These are phyloP conservation scores for Penicillium sp. DNA, from an alignment of 2,329 filamentous ascomycete genomes.

Conservation along the genomic window DNA sequence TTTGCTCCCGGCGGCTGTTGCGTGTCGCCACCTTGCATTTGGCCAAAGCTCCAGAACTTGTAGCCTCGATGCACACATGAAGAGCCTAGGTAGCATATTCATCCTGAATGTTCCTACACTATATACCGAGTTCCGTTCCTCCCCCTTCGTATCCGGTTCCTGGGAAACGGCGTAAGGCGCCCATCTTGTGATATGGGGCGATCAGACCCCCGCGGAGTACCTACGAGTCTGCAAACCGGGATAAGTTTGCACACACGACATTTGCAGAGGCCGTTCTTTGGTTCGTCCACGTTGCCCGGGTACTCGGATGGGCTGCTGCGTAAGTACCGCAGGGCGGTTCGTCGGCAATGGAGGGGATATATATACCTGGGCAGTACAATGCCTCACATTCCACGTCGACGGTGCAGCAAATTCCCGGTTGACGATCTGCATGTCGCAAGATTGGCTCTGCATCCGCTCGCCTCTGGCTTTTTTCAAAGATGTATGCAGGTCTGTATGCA, in stretches of 20 bases:
- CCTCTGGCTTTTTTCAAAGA: neutral
- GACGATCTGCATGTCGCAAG: neutral
- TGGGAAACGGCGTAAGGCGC: neutral
- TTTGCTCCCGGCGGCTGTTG: conserved; percentile 23
- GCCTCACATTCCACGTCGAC: conserved; percentile 9
- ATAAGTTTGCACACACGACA: conserved; percentile 1
- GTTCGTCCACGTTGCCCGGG: neutral
- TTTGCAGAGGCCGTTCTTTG: neutral
- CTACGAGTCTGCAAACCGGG: neutral
- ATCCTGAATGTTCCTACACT: neutral
- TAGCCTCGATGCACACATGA: neutral
- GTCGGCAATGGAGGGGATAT: neutral
- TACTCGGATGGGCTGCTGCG: neutral
- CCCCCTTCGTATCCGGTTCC: neutral
- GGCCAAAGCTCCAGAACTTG: conserved; percentile 23
- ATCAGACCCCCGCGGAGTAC: conserved; percentile 10
- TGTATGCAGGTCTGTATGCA: neutral
- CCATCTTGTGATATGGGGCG: conserved; percentile 7
- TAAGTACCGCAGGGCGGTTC: neutral
- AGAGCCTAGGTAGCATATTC: neutral
- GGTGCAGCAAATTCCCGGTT: neutral
- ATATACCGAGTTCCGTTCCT: neutral
- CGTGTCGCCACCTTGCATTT: conserved; percentile 19
- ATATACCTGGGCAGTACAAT: neutral
- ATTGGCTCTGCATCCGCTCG: neutral